Percentiles rank a stretch among this genome's conserved stretches.
Evolutionary conservation across 306 rosid species (phyloP).

Genomic region (Begonia peltatifolia): DNA sequence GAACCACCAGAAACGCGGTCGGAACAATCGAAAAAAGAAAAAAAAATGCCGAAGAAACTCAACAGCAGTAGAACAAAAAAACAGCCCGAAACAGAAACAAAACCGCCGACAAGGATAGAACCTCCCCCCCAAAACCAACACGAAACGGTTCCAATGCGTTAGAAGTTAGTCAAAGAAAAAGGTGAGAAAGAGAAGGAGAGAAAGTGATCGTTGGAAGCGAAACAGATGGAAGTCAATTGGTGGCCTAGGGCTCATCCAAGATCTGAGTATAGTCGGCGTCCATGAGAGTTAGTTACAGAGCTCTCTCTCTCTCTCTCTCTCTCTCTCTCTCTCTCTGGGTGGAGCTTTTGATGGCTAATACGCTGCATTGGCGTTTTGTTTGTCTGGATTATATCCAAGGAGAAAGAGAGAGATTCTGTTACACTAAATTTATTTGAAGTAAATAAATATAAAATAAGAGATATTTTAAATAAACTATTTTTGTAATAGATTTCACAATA

Average conservation of each 20-base stretch:
- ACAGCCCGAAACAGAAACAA: no score
- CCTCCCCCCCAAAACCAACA: no score
- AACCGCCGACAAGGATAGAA: no score
- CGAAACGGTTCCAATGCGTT: no score
- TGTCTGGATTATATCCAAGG: not conserved
- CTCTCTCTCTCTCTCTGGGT: no score
- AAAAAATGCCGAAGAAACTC: not conserved
- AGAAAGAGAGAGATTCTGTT: not conserved
- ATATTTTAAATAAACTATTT: no score
- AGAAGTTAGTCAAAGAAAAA: no score
- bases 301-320: slow-evolving; percentile 1
- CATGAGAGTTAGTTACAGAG: slow-evolving; percentile 28
- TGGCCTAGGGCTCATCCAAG: slow-evolving; percentile 31
- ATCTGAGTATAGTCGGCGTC: slow-evolving; percentile 30
- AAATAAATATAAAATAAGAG: not conserved
- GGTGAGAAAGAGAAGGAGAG: not conserved
- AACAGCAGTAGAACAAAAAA: not conserved
- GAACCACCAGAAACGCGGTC: not conserved
- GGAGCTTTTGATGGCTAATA: not conserved
- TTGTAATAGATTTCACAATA: not conserved
- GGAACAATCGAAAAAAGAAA: slow-evolving; percentile 1
- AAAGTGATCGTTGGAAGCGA: not conserved
- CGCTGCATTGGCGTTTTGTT: no score
- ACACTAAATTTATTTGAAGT: not conserved
- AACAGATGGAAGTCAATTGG: not conserved